phyloP scores from a whole-genome alignment of 306 rosid genomes.

The Delonix regia region DNA sequence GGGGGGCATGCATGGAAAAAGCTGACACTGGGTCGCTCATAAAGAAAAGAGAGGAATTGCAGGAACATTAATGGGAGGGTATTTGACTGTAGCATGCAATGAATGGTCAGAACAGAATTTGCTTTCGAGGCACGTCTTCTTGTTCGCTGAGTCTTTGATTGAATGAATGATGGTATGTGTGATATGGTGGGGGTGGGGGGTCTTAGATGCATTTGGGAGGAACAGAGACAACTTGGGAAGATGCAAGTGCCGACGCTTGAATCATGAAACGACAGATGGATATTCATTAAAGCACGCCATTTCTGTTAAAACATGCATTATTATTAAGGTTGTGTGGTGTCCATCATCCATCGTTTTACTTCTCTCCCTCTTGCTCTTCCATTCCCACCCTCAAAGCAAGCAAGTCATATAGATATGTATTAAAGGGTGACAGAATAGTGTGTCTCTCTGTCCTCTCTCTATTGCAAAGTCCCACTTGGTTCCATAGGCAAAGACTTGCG shows the following conservation, averaged over 20 bases:
- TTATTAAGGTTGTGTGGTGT: slow-evolving; percentile 27
- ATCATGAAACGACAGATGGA: slow-evolving; percentile 42
- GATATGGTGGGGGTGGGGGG: background rate
- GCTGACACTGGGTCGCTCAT: slow-evolving; percentile 46
- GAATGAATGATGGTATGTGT: slow-evolving; percentile 36
- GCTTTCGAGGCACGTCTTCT: slow-evolving; percentile 48
- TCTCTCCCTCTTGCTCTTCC: background rate
- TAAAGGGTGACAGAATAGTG: background rate
- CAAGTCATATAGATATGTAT: background rate
- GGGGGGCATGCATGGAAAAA: slow-evolving; percentile 45
- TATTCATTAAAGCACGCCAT: slow-evolving; percentile 42
- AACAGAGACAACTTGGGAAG: slow-evolving; percentile 40
- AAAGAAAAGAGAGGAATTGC: slow-evolving; percentile 36
- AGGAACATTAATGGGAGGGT: slow-evolving; percentile 45
- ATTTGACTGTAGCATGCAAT: slow-evolving; percentile 48
- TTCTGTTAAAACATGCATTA: slow-evolving; percentile 44
- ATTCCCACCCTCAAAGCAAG: too few species aligned
- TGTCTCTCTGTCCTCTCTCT: background rate
- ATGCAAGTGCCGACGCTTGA: slow-evolving; percentile 23
- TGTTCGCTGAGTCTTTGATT: slow-evolving; percentile 3
- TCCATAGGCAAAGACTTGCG: background rate
- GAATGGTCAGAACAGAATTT: slow-evolving; percentile 21
- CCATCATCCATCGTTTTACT: background rate
- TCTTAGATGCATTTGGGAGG: background rate
- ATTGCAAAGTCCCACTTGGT: background rate